These are phyloP conservation scores for Rutstroemia sp. DNA, from an alignment of 2,329 filamentous ascomycete genomes.

Conservation along the genomic window DNA sequence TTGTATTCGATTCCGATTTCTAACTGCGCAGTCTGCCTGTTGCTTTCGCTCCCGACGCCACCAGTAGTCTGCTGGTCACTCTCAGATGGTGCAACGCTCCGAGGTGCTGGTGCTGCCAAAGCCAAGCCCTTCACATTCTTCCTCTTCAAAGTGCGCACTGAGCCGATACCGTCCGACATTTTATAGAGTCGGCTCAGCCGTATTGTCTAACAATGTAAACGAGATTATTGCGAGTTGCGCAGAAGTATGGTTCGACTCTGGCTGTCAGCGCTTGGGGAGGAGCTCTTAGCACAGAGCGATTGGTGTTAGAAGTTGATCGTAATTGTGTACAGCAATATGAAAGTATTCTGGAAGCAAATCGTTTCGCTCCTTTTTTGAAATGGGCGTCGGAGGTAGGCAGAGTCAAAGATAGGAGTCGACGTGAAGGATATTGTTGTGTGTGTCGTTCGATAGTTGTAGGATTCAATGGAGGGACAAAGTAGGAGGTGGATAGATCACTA, in stretches of 20 bases:
- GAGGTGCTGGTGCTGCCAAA: constrained; percentile 70
- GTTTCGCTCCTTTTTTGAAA: no score
- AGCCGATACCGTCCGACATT: constrained; percentile 54
- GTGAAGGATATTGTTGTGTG: not conserved
- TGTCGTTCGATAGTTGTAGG: constrained; percentile 5
- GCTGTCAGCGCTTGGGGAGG: constrained; percentile 6
- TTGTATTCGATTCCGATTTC: constrained; percentile 98
- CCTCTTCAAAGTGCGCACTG: constrained; percentile 84
- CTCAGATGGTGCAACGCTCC: constrained; percentile 64
- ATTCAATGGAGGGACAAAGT: constrained; percentile 10
- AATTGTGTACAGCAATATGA: not conserved
- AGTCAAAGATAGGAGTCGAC: not conserved
- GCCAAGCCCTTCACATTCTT: constrained; percentile 98
- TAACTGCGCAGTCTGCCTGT: constrained; percentile 57
- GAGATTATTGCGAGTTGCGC: constrained; percentile 3
- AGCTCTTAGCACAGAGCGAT: not conserved
- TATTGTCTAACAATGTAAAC: not conserved
- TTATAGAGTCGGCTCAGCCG: constrained; percentile 5
- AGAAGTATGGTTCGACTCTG: not conserved
- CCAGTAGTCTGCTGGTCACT: constrained; percentile 58
- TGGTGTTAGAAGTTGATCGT: not conserved
- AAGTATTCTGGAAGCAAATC: no score
- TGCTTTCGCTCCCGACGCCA: constrained; percentile 49
- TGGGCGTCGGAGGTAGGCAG: not conserved
- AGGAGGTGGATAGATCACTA: not conserved